phyloP scores from a whole-genome alignment of 495 filamentous ascomycete genomes.

The Talaromyces thailandensis region DNA sequence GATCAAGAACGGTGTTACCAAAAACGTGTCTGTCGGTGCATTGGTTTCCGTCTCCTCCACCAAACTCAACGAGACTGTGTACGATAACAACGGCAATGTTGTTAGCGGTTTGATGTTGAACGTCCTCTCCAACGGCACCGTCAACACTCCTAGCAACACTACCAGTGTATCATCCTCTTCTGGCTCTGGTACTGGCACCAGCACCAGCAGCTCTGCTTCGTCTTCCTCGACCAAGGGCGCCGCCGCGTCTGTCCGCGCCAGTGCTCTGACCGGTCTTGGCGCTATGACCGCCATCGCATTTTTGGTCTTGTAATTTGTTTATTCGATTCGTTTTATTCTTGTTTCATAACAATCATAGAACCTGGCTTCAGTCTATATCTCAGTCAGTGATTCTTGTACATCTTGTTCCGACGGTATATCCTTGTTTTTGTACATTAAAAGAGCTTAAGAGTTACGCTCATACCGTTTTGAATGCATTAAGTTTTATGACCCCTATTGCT shows the following conservation, averaged over 20 bases:
- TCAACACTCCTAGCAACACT: conserved; percentile 42
- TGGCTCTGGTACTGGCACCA: conserved; percentile 18
- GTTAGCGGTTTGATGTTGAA: conserved; percentile 47
- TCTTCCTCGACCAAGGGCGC: conserved; percentile 17
- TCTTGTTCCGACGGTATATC: background rate
- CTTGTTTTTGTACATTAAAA: background rate
- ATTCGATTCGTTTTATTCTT: background rate
- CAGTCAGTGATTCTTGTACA: background rate
- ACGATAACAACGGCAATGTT: conserved; percentile 41
- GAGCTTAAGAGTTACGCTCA: background rate
- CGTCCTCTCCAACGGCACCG: conserved; percentile 37
- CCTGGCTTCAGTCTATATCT: background rate
- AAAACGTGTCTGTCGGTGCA: conserved; percentile 44
- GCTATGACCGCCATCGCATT: conserved; percentile 4
- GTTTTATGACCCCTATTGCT: background rate
- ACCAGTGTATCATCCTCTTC: conserved; percentile 34
- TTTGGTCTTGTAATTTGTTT: conserved; percentile 2
- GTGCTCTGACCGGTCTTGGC: conserved; percentile 3
- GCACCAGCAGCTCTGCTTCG: conserved; percentile 11
- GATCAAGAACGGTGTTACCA: conserved; percentile 40
- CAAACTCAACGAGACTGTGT: conserved; percentile 42
- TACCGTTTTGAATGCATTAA: background rate
- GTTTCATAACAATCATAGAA: background rate
- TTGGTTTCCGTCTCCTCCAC: conserved; percentile 48
- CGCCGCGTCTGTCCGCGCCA: background rate